These are phyloP conservation scores for Leccinum incarnatum DNA, from an alignment of 768 basidiomycete species.

Conservation along the genomic window DNA sequence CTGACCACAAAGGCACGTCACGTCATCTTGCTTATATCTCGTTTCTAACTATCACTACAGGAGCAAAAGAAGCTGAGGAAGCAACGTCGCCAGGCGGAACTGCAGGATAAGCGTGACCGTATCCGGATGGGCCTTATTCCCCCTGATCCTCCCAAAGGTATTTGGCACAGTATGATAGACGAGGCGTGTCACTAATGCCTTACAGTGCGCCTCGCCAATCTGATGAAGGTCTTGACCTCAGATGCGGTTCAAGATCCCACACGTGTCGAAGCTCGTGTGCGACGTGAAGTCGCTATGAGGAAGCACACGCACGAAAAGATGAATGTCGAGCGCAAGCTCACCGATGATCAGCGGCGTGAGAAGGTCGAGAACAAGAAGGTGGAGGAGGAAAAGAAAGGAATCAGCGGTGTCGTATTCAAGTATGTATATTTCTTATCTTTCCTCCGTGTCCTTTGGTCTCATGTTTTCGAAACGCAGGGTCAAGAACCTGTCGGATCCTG, in stretches of 20 bases:
- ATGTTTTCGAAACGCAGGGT: constrained; percentile 47
- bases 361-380: constrained; percentile 83
- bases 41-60: constrained; percentile 28
- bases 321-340: constrained; percentile 90
- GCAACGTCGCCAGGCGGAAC: constrained; percentile 78
- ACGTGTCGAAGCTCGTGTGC: constrained; percentile 91
- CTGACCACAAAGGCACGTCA: constrained; percentile 76
- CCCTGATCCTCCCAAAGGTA: constrained; percentile 93
- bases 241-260: constrained; percentile 98
- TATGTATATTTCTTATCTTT: constrained; percentile 38
- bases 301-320: constrained; percentile 89
- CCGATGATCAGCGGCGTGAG: constrained; percentile 83
- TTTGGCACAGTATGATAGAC: constrained; percentile 2
- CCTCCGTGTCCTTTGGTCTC: not conserved
- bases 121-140: constrained; percentile 95
- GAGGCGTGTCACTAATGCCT: not conserved
- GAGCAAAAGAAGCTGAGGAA: constrained; percentile 98
- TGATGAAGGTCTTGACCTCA: constrained; percentile 97
- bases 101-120: constrained; percentile 93
- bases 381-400: constrained; percentile 85
- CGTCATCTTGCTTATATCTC: not conserved
- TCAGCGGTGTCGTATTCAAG: constrained; percentile 88
- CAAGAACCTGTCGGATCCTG: constrained; percentile 83
- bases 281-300: constrained; percentile 88
- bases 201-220: constrained; percentile 85